These are phyloP conservation scores for Lablab purpureus DNA, from an alignment of 306 rosid species.

Conservation along the genomic window DNA sequence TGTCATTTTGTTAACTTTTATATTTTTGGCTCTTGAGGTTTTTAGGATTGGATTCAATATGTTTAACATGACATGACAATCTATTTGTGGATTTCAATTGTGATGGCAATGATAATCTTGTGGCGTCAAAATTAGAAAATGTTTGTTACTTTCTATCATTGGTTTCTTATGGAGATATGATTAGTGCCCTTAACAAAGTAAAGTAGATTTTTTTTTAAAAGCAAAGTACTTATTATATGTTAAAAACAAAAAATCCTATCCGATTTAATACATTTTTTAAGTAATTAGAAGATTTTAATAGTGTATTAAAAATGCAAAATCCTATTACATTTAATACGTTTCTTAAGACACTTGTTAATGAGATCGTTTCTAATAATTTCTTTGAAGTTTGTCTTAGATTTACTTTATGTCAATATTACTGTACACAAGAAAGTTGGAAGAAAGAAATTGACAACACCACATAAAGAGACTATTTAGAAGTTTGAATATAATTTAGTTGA, in stretches of 20 bases:
- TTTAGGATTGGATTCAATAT: constrained; percentile 19
- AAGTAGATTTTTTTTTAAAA: not conserved
- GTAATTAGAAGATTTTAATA: not conserved
- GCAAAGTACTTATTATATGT: not conserved
- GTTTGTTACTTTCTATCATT: not conserved
- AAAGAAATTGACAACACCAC: not conserved
- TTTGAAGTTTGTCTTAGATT: not conserved
- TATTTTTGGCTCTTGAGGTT: constrained; percentile 17
- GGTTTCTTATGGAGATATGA: not conserved
- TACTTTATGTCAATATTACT: not conserved
- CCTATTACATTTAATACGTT: not conserved
- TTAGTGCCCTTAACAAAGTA: not conserved
- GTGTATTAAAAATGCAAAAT: not conserved
- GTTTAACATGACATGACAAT: not conserved
- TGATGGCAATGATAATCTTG: not conserved
- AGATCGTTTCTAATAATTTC: not conserved
- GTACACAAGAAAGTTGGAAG: not conserved
- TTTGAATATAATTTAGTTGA: too few relatives aligned
- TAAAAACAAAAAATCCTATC: not conserved
- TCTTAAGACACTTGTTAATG: not conserved
- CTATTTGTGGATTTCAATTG: constrained; percentile 23
- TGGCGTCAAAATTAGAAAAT: not conserved
- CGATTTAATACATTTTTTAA: not conserved
- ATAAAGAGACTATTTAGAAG: not conserved
- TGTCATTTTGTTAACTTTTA: not conserved